Percentiles rank a stretch among this genome's conserved stretches.
Conservation (phyloP, 1,284 basidiomycete genomes). For the Marasmius tenuissimus region DNA sequence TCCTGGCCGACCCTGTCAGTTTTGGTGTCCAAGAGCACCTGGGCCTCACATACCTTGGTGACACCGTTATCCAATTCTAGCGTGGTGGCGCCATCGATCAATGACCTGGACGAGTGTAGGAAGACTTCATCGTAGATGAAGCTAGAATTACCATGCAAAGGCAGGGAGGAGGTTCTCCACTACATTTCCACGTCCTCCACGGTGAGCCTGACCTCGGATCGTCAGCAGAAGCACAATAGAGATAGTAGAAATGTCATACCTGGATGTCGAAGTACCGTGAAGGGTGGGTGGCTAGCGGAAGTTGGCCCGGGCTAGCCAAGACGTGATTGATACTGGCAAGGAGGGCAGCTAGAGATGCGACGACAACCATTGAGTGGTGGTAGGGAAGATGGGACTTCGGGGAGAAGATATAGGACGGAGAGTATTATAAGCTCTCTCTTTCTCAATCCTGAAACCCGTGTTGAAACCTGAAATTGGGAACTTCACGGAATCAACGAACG, state of each 20-base stretch:
- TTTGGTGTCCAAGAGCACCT: not conserved
- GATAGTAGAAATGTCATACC: slow-evolving; percentile 24
- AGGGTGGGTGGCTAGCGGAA: slow-evolving; percentile 7
- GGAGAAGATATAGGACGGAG: not conserved
- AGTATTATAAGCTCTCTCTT: not conserved
- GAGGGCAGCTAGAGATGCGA: not conserved
- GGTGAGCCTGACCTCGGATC: slow-evolving; percentile 58
- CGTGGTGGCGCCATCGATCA: slow-evolving; percentile 73
- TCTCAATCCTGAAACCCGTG: not conserved
- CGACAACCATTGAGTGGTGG: not conserved
- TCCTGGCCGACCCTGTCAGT: slow-evolving; percentile 43
- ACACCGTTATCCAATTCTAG: slow-evolving; percentile 79
- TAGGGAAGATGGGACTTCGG: not conserved
- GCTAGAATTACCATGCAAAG: slow-evolving; percentile 63
- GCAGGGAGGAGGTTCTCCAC: slow-evolving; percentile 69
- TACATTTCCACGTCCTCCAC: slow-evolving; percentile 73
- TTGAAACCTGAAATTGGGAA: not conserved
- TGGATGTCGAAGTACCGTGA: slow-evolving; percentile 42
- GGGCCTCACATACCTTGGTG: slow-evolving; percentile 48
- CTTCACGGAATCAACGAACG: not conserved
- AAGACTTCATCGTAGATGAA: slow-evolving; percentile 7
- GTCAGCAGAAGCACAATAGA: not conserved
- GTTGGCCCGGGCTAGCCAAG: slow-evolving; percentile 7
- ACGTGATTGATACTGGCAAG: not conserved
- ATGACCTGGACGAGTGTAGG: slow-evolving; percentile 43